A percentile compares a stretch with the other conserved stretches of the same genome.
These are phyloP conservation scores for Nannizziopsis barbatae DNA, from an alignment of 2,329 filamentous ascomycete genomes.

Conservation along the genomic window DNA sequence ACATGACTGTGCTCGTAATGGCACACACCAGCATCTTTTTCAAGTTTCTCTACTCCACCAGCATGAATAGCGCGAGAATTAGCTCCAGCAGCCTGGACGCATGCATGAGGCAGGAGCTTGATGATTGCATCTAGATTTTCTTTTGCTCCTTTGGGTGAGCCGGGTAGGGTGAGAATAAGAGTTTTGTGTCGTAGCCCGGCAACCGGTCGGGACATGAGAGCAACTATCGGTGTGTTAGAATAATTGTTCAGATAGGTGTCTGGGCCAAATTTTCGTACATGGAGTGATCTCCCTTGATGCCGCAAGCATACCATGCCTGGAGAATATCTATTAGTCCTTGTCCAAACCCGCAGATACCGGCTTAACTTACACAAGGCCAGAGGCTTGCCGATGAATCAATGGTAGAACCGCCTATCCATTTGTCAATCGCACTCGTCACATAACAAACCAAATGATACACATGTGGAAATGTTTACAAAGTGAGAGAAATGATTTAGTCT, in stretches of 20 bases:
- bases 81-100: constrained; percentile 70
- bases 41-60: constrained; percentile 72
- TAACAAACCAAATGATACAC: background rate
- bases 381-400: constrained; percentile 72
- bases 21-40: constrained; percentile 63
- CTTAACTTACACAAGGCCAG: constrained; percentile 60
- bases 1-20: constrained; percentile 17
- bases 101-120: constrained; percentile 91
- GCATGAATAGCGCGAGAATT: constrained; percentile 69
- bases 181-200: constrained; percentile 75
- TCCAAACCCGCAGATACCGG: background rate
- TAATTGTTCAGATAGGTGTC: background rate
- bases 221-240: constrained; percentile 48
- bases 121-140: constrained; percentile 86
- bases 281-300: constrained; percentile 76
- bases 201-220: constrained; percentile 89
- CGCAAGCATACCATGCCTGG: constrained; percentile 79
- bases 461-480: background rate
- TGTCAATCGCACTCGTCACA: background rate
- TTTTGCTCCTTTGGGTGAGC: constrained; percentile 86
- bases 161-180: constrained; percentile 78
- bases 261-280: constrained; percentile 47
- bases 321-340: background rate
- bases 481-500: background rate
- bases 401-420: constrained; percentile 57